These are phyloP conservation scores for Ceratobasidium sp. DNA, from an alignment of 1,284 basidiomycete genomes.

Conservation along the genomic window DNA sequence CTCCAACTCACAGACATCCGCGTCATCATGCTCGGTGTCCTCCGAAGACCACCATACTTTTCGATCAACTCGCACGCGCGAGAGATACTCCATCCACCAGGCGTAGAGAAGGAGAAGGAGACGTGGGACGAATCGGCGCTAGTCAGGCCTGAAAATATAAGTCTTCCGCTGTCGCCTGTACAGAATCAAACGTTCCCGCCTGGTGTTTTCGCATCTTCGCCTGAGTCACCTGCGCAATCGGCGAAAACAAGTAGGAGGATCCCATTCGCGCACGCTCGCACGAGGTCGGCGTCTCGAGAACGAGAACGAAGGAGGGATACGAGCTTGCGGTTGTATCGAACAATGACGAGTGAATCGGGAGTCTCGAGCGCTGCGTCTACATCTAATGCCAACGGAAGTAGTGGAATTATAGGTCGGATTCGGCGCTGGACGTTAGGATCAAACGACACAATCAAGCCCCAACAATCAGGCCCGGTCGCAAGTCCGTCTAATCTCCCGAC, in stretches of 20 bases:
- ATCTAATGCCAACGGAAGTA: constrained; percentile 6
- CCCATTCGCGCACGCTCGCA: neutral
- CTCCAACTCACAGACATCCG: constrained; percentile 75
- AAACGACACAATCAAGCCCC: neutral
- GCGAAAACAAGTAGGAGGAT: neutral
- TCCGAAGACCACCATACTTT: constrained; percentile 63
- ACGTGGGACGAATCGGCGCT: constrained; percentile 37
- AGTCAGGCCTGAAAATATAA: constrained; percentile 22
- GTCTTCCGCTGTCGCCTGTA: constrained; percentile 47
- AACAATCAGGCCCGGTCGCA: neutral
- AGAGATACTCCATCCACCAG: constrained; percentile 72
- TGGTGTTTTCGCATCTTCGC: neutral
- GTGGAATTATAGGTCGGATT: constrained; percentile 6
- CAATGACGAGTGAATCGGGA: constrained; percentile 34
- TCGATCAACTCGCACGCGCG: constrained; percentile 72
- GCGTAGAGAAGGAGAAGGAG: constrained; percentile 50
- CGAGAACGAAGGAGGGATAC: constrained; percentile 18
- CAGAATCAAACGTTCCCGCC: neutral
- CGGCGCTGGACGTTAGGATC: constrained; percentile 23
- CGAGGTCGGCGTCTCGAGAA: constrained; percentile 23
- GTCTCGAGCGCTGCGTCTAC: neutral
- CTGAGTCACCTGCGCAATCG: neutral
- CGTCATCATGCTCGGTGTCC: constrained; percentile 74
- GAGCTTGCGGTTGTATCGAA: constrained; percentile 18
- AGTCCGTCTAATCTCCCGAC: neutral